A percentile compares a stretch with the other conserved stretches of the same genome.
Conservation (phyloP, 2,329 filamentous ascomycete species). For the Bipolaris victoriae region DNA sequence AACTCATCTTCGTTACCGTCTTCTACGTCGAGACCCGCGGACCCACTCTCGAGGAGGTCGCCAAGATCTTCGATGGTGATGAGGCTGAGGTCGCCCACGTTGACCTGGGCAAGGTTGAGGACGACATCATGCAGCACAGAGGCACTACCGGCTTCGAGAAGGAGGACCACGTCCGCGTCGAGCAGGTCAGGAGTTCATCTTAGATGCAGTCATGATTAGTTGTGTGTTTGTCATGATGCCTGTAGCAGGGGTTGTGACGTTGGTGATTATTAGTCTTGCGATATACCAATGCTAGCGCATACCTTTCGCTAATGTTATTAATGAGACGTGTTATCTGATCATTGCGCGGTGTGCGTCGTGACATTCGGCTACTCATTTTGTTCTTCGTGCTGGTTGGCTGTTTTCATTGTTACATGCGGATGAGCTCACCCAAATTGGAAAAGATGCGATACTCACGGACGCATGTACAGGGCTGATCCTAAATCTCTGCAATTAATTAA, state of each 20-base stretch:
- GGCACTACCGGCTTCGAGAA: conserved; percentile 36
- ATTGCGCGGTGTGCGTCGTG: neutral
- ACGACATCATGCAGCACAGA: conserved; percentile 7
- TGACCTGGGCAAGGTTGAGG: conserved; percentile 32
- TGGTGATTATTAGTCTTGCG: conserved; percentile 7
- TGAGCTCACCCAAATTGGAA: neutral
- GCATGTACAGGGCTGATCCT: neutral
- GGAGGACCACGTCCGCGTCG: conserved; percentile 25
- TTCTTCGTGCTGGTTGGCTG: neutral
- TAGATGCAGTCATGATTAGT: conserved; percentile 3
- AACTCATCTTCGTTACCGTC: conserved; percentile 68
- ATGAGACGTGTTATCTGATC: conserved; percentile 1
- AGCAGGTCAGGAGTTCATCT: conserved; percentile 16
- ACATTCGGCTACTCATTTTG: no score
- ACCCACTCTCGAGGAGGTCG: conserved; percentile 72
- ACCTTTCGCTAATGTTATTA: conserved; percentile 4
- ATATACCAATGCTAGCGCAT: conserved; percentile 6
- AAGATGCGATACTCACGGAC: neutral
- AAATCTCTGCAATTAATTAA: neutral
- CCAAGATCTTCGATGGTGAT: conserved; percentile 73
- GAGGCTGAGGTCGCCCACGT: conserved; percentile 54
- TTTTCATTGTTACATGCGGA: neutral
- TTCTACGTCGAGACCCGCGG: conserved; percentile 74
- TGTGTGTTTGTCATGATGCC: conserved; percentile 1
- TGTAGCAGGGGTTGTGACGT: neutral